A percentile compares a stretch with the other conserved stretches of the same genome.
phyloP scores from a whole-genome alignment of 2,329 filamentous ascomycete species.

The Trichoderma asperellum region DNA sequence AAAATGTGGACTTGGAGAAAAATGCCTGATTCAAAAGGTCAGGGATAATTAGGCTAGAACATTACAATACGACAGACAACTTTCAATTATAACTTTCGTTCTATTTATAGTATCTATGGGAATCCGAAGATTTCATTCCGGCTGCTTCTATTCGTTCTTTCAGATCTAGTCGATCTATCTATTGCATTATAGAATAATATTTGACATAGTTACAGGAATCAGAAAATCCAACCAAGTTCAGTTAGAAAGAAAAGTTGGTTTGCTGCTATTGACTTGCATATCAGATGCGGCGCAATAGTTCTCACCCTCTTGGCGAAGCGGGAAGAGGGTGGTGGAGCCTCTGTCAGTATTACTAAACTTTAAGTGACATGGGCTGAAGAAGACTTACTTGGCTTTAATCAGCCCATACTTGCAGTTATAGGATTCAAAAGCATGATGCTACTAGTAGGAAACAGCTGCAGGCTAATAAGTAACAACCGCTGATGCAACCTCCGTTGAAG shows the following conservation, averaged over 20 bases:
- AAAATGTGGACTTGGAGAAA: background rate
- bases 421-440: background rate
- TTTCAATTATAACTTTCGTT: background rate
- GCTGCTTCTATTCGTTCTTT: background rate
- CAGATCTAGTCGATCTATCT: background rate
- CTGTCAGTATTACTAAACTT: background rate
- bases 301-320: background rate
- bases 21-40: background rate
- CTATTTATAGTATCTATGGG: background rate
- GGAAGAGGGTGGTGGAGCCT: background rate
- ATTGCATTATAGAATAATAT: background rate
- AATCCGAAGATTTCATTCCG: background rate
- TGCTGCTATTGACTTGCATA: background rate
- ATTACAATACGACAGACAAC: background rate
- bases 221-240: background rate
- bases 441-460: background rate
- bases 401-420: background rate
- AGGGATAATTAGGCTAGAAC: background rate
- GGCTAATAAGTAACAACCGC: background rate
- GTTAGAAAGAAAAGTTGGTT: background rate
- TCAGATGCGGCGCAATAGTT: background rate
- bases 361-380: background rate
- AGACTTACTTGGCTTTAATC: background rate
- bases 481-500: background rate
- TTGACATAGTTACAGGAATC: background rate